Conservation (phyloP, 2,329 filamentous ascomycete species). For the Lasiodiplodia sp. region DNA sequence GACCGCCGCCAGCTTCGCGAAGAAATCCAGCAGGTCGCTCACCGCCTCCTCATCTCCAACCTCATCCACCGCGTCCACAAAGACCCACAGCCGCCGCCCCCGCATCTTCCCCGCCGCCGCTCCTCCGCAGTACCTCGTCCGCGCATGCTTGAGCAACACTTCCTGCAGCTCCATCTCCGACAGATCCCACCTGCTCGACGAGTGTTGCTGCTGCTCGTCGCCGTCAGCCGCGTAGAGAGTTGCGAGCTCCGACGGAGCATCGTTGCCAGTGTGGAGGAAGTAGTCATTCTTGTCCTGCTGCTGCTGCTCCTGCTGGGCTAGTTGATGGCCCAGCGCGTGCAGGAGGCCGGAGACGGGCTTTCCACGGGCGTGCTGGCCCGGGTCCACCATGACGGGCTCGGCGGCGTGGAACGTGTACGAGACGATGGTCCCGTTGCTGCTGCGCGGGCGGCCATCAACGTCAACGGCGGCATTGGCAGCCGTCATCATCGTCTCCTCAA, state of each 20-base stretch:
- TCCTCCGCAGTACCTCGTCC: neutral
- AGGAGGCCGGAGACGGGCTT: neutral
- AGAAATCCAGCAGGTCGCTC: neutral
- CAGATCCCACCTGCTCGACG: conserved; percentile 3
- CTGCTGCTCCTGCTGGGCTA: neutral
- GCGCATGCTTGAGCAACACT: conserved; percentile 5
- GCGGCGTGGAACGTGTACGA: conserved; percentile 11
- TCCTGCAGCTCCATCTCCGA: conserved; percentile 19
- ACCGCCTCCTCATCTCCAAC: neutral
- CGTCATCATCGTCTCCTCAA: neutral
- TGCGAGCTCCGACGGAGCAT: neutral
- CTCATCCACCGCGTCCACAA: conserved; percentile 10
- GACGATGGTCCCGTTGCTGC: neutral
- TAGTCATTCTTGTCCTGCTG: neutral
- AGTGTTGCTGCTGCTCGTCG: neutral
- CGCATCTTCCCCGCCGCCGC: neutral
- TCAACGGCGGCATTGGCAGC: neutral
- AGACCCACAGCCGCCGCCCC: conserved; percentile 4
- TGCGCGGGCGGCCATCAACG: neutral
- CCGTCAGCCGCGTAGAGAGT: neutral
- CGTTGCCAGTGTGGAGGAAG: neutral
- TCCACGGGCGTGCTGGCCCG: neutral
- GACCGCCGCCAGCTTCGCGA: neutral
- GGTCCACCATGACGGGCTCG: neutral
- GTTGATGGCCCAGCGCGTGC: neutral